Evolutionary conservation across 202 grass and related monocot genomes (phyloP).

Genomic region (Setaria italica): DNA sequence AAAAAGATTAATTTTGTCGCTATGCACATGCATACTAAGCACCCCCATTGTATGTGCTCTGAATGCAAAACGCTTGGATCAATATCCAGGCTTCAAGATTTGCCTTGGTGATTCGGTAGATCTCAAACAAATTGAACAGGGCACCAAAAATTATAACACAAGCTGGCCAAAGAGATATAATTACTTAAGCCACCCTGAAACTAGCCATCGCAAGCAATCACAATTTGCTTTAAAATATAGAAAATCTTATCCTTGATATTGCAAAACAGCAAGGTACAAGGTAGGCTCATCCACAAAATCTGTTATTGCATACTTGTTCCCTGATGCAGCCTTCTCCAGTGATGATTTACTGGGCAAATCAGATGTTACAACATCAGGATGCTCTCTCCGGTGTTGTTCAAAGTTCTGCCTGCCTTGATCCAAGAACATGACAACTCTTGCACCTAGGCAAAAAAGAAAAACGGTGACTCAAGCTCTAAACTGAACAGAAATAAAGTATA

Average conservation of each 20-base stretch:
- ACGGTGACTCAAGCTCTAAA: not conserved
- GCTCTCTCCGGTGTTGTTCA: slow-evolving; percentile 68
- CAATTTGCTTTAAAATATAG: slow-evolving; percentile 24
- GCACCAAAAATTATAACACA: not conserved
- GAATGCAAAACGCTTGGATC: not conserved
- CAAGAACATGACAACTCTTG: slow-evolving; percentile 80
- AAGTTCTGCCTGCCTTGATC: slow-evolving; percentile 73
- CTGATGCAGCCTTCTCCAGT: slow-evolving; percentile 69
- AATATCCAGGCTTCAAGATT: not conserved
- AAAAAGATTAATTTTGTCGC: too few species aligned
- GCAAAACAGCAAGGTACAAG: slow-evolving; percentile 79
- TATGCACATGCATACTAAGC: too few species aligned
- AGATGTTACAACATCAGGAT: slow-evolving; percentile 61
- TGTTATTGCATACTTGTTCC: slow-evolving; percentile 59
- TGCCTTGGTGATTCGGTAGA: not conserved
- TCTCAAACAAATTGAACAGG: not conserved
- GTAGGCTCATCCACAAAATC: slow-evolving; percentile 76
- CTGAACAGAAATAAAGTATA: not conserved
- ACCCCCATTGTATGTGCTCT: too few species aligned
- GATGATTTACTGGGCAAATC: slow-evolving; percentile 66
- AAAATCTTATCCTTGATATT: slow-evolving; percentile 34
- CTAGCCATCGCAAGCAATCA: not conserved
- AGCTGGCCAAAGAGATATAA: not conserved
- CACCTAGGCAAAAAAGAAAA: slow-evolving; percentile 51
- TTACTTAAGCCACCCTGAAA: not conserved